phyloP scores from a whole-genome alignment of 2,329 filamentous ascomycete species.

The Rutstroemia sp. region DNA sequence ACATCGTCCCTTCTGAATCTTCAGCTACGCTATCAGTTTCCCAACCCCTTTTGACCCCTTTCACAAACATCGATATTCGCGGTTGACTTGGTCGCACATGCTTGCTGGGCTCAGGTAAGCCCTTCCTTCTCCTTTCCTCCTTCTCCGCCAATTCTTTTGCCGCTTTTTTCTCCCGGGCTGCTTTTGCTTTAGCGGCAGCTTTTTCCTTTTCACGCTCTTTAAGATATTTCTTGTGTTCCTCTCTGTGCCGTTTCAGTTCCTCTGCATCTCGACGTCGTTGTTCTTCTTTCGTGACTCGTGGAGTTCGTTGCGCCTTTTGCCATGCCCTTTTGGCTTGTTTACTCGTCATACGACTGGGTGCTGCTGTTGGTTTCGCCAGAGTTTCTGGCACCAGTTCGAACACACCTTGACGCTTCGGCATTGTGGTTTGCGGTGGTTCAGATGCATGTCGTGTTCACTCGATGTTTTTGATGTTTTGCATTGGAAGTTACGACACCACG shows the following conservation, averaged over 20 bases:
- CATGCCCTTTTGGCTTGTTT: conserved; percentile 42
- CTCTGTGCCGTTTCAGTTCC: conserved; percentile 31
- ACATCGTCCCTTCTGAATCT: conserved; percentile 13
- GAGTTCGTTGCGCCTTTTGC: conserved; percentile 34
- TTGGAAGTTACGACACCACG: no score
- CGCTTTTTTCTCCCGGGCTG: conserved; percentile 47
- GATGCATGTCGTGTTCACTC: no score
- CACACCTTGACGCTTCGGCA: conserved; percentile 33
- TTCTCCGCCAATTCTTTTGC: conserved; percentile 43
- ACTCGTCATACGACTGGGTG: conserved; percentile 39
- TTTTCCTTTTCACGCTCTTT: conserved; percentile 47
- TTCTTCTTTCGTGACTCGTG: conserved; percentile 35
- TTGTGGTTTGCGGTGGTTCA: conserved; percentile 5
- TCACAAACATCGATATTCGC: conserved; percentile 46
- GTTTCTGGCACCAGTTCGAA: conserved; percentile 37
- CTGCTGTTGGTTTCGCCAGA: conserved; percentile 18
- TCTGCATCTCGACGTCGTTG: conserved; percentile 34
- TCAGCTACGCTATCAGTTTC: conserved; percentile 16
- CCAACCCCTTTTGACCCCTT: conserved; percentile 19
- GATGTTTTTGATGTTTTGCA: no score
- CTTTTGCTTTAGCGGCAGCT: conserved; percentile 43
- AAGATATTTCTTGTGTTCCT: conserved; percentile 11
- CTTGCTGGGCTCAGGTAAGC: conserved; percentile 43
- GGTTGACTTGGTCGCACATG: conserved; percentile 48
- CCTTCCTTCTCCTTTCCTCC: conserved; percentile 43